Conservation (phyloP, 2,329 filamentous ascomycete species). For the Xylariaceae sp. region DNA sequence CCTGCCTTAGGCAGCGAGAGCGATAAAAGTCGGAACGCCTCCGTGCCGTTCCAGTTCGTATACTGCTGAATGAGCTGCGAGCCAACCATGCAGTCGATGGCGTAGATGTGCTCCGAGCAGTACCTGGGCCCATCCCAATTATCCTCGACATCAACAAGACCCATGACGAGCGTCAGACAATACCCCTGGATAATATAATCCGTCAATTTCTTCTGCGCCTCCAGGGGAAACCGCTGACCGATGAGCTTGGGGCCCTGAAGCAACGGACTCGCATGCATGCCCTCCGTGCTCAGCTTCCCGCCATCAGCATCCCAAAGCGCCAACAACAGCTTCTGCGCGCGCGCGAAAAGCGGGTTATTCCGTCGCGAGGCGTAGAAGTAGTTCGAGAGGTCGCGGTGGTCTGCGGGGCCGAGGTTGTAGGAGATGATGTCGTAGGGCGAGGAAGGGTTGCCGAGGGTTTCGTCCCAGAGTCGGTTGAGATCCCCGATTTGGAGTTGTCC, state of each 20-base stretch:
- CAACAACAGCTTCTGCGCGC: conserved; percentile 46
- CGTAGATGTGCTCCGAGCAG: conserved; percentile 43
- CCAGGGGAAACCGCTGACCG: conserved; percentile 35
- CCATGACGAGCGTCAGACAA: conserved; percentile 46
- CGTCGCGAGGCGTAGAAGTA: conserved; percentile 41
- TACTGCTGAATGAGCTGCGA: conserved; percentile 49
- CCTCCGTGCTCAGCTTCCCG: conserved; percentile 45
- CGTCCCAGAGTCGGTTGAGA: conserved; percentile 48
- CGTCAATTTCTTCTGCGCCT: conserved; percentile 40
- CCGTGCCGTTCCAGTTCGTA: conserved; percentile 46
- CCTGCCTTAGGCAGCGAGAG: conserved; percentile 35
- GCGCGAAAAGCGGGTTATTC: conserved; percentile 42
- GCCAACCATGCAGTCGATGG: conserved; percentile 45
- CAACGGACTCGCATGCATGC: conserved; percentile 45
- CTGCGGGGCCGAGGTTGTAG: conserved; percentile 37
- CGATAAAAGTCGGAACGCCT: conserved; percentile 47
- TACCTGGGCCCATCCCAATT: conserved; percentile 52
- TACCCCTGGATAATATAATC: conserved; percentile 57
- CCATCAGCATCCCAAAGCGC: conserved; percentile 43
- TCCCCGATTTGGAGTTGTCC: conserved; percentile 54
- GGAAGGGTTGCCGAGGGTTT: conserved; percentile 41
- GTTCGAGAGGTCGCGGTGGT: conserved; percentile 40
- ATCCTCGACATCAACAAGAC: conserved; percentile 45
- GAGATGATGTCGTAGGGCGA: conserved; percentile 45
- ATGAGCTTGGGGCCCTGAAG: conserved; percentile 41